These are phyloP conservation scores for Elsinoe necatrix DNA, from an alignment of 2,329 filamentous ascomycete species.

Conservation along the genomic window DNA sequence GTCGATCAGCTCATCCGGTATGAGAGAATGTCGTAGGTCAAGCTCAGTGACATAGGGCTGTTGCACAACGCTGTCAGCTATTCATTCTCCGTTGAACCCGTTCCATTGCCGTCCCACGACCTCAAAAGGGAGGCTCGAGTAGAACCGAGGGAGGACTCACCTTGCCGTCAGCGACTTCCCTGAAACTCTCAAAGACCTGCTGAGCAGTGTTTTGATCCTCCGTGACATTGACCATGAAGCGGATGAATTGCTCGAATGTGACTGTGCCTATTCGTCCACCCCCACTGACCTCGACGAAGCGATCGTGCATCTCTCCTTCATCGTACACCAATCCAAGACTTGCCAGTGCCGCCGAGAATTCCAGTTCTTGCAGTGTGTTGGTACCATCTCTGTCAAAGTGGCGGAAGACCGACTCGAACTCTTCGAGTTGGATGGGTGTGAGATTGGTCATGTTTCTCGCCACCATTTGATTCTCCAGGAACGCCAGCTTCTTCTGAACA, in stretches of 20 bases:
- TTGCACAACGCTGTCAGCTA: conserved; percentile 13
- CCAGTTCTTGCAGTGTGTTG: conserved; percentile 83
- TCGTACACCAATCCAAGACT: conserved; percentile 92
- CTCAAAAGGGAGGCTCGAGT: background rate
- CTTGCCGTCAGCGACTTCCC: conserved; percentile 95
- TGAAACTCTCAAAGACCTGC: conserved; percentile 96
- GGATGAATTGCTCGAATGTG: conserved; percentile 96
- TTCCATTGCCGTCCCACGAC: conserved; percentile 8
- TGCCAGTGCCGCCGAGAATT: conserved; percentile 93
- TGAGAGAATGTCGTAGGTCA: conserved; percentile 86
- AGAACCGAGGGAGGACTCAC: conserved; percentile 31
- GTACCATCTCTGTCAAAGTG: conserved; percentile 93
- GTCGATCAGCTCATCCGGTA: conserved; percentile 94
- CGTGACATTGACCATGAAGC: conserved; percentile 98
- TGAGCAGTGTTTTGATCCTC: conserved; percentile 98
- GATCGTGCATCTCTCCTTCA: conserved; percentile 95
- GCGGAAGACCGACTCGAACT: conserved; percentile 96
- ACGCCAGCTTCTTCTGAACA: conserved; percentile 91
- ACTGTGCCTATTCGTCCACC: conserved; percentile 60
- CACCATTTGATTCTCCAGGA: conserved; percentile 97
- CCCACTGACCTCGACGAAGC: conserved; percentile 78
- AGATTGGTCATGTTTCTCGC: conserved; percentile 98
- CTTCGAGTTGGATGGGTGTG: conserved; percentile 94
- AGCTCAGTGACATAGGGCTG: conserved; percentile 94
- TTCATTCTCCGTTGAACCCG: conserved; percentile 11